Evolutionary conservation across 768 basidiomycete species (phyloP), one percentile per base, ranked within the genome.

Genomic region (Pluteus cervinus): DNA sequence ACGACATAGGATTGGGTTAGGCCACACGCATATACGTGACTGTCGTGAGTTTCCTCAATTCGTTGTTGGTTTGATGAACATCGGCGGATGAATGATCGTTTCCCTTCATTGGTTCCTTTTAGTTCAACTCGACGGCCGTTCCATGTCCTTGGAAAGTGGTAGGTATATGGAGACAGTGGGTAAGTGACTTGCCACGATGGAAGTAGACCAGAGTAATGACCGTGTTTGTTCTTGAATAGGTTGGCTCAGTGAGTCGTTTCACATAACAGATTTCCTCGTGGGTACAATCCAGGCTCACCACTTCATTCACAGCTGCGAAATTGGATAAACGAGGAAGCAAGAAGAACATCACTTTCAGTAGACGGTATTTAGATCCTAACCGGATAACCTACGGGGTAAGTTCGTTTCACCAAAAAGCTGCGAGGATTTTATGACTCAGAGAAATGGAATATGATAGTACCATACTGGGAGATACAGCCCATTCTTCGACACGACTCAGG

Each of bases 111-210:
- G 18, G 14, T 36, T 21, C 6, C 21, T n/a, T 33, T 15, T 33
- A 78, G 76, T 72, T 16, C 79, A 80, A 55, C 62, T 78, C 15
- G 89, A 91, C 56, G 73, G 70, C 3, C 70, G 81, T n/a, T 80
- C 81, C 0, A 87, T 91, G 66, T 68, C 81, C 2, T 54, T 92
- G 43, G 86, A 89, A 50, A 83, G 86, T 45, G 86, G 92, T 12
- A 68, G 88, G 16, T 94, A 93, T 54, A 86, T 94, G 82, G 92
- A 96, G 61, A 96, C 91, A 7, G 65, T 93, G 37, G 89, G 87
- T 83, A 33, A 9, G 73, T 50, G 36, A 9, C 11, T 14, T 26
- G 20, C 18, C 4, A 14, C 16, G 14, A 22, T 20, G n/a, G n/a
- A n/a, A n/a, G n/a, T n/a, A n/a, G n/a, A n/a, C n/a, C n/a, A n/a